These are phyloP conservation scores for Rhodomyrtus tomentosa DNA, from an alignment of 345 rosid genomes.

Conservation along the genomic window DNA sequence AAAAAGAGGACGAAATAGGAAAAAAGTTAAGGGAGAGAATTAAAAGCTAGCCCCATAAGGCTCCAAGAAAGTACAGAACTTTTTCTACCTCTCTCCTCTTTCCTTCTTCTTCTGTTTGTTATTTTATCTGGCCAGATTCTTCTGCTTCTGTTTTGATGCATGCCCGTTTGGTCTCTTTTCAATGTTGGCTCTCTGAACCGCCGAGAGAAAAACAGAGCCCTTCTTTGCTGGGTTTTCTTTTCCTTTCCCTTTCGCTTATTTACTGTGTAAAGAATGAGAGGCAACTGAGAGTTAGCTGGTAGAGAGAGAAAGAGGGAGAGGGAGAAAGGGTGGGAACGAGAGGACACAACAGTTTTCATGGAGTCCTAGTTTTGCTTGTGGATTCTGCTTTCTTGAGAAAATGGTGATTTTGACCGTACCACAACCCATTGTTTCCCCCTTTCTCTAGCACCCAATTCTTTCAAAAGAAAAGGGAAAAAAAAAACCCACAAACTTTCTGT, in stretches of 20 bases:
- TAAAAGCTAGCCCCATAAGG: neutral
- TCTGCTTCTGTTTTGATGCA: conserved; percentile 5
- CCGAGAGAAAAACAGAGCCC: neutral
- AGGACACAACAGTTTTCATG: neutral
- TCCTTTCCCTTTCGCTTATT: neutral
- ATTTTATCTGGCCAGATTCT: neutral
- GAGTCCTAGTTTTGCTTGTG: conserved; percentile 4
- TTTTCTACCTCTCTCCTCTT: neutral
- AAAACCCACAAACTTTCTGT: neutral
- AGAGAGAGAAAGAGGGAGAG: neutral
- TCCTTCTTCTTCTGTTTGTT: neutral
- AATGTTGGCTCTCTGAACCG: conserved; percentile 16
- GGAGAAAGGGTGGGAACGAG: neutral
- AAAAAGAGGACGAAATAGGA: neutral
- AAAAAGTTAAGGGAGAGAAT: neutral
- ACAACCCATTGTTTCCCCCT: conserved; percentile 1
- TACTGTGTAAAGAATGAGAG: neutral
- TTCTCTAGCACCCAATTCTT: neutral
- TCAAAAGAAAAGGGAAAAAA: neutral
- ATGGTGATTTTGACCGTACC: conserved; percentile 9
- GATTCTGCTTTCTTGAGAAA: conserved; percentile 4
- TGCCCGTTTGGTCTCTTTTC: conserved; percentile 28
- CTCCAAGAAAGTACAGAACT: neutral
- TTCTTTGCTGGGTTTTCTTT: neutral
- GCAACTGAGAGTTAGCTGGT: neutral